Evolutionary conservation across 1,139 yeast genomes (phyloP).

Genomic region (Lodderomyces margitis): DNA sequence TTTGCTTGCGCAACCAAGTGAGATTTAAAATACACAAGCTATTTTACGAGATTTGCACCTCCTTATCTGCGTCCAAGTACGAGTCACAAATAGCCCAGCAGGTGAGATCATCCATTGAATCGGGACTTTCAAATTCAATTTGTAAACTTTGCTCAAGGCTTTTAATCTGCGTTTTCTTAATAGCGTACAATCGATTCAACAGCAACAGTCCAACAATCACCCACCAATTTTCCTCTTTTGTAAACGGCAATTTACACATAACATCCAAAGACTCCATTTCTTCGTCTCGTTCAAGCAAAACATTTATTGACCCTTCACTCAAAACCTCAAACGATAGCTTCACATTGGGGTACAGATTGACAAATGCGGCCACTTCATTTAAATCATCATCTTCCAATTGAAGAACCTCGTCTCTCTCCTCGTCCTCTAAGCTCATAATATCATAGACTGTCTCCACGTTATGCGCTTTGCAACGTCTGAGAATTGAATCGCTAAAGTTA

Average conservation of each 20-base stretch:
- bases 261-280: conserved; percentile 68
- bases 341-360: conserved; percentile 84
- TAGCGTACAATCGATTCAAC: conserved; percentile 65
- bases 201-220: conserved; percentile 70
- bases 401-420: conserved; percentile 64
- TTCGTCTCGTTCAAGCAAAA: conserved; percentile 65
- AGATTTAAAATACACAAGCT: neutral
- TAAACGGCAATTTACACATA: conserved; percentile 50
- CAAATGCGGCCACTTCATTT: conserved; percentile 76
- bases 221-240: conserved; percentile 85
- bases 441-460: conserved; percentile 76
- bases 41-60: conserved; percentile 25
- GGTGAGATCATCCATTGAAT: conserved; percentile 56
- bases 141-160: conserved; percentile 53
- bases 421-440: conserved; percentile 81
- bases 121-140: conserved; percentile 59
- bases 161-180: conserved; percentile 60
- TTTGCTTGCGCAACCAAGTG: conserved; percentile 1
- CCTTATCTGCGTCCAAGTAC: conserved; percentile 88
- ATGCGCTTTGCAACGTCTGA: conserved; percentile 55
- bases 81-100: conserved; percentile 92
- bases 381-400: conserved; percentile 51
- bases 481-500: conserved; percentile 48
- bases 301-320: conserved; percentile 21
- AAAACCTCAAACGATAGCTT: conserved; percentile 59